Percentiles rank a stretch among this genome's conserved stretches.
Evolutionary conservation across 2,329 filamentous ascomycete genomes (phyloP).

Genomic region (Scopulariopsis brevicaulis): DNA sequence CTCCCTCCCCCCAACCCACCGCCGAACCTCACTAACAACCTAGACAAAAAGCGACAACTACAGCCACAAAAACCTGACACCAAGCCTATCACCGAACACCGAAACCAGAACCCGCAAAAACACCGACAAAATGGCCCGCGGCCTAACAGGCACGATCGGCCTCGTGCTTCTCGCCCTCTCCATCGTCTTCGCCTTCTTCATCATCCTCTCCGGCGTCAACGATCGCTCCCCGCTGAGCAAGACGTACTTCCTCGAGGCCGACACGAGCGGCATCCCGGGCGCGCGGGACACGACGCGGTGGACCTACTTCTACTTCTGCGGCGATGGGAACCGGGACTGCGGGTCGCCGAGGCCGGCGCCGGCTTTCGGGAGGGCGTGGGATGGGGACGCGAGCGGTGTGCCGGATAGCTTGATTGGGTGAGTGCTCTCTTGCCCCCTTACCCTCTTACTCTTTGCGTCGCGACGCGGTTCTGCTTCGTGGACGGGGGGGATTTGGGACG

Average conservation of each 20-base stretch:
- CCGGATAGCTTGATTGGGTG: neutral
- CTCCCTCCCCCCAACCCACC: too few species aligned
- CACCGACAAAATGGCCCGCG: neutral
- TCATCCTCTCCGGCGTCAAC: slow-evolving; percentile 44
- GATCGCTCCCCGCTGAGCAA: slow-evolving; percentile 47
- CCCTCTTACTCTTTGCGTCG: neutral
- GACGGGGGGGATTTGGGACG: too few species aligned
- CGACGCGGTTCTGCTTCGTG: neutral
- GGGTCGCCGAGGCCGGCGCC: slow-evolving; percentile 48
- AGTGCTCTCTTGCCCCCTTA: neutral
- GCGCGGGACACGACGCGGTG: slow-evolving; percentile 63
- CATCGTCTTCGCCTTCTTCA: slow-evolving; percentile 44
- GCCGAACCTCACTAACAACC: too few species aligned
- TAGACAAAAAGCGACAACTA: too few species aligned
- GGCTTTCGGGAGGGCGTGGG: slow-evolving; percentile 63
- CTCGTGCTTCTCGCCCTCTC: slow-evolving; percentile 37
- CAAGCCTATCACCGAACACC: neutral
- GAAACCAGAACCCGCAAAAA: neutral
- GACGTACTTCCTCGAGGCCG: slow-evolving; percentile 78
- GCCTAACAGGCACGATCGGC: slow-evolving; percentile 17
- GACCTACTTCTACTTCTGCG: slow-evolving; percentile 85
- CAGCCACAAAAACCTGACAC: too few species aligned
- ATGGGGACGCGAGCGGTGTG: slow-evolving; percentile 25
- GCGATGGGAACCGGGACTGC: slow-evolving; percentile 53
- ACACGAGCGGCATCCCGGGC: slow-evolving; percentile 61